Base-by-base conservation (phyloP, 176 grass and related monocot genomes). In the Rhynchospora pubera region DNA sequence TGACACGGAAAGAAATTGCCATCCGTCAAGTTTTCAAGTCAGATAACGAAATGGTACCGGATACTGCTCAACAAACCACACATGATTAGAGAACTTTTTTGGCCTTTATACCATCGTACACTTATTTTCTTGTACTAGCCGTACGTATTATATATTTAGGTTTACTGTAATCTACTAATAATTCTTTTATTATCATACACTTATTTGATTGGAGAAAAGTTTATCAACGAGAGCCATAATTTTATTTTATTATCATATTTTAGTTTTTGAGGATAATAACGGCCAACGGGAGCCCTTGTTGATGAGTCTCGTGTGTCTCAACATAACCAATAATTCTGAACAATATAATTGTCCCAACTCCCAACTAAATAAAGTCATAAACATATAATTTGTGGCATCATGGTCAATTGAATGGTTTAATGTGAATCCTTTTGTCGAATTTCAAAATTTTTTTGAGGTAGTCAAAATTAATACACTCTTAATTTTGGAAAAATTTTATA, bases 11-110 rank as follows among this genome's bases (percentile, higher is more conserved):
- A 18, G 48, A 50, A 9, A 23, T 47, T 57, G 48, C 2, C 74
- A 78, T 53, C 6, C 21, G 24, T 73, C 19, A 58, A 79, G 76
- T 6, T 39, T 56, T 79, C 13, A 57, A 60, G 16, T 79, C 5
- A n/a, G 76, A 79, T 79, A 79, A 79, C 76, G 76, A 79, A 57
- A 79, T 79, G 53, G 56, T 59, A 79, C 76, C 76, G 14, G 76
- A 60, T 79, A 60, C 53, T 12, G 24, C 56, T 57, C 56, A 57
- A 79, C 32, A 53, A 59, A 79, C 14, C 56, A 58, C 56, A 79
- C 55, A 79, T 48, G 4, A 78, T 39, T 15, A 57, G 30, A 24
- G 0, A 58, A 12, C 16, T 56, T 58, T 57, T 53, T 77, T 56
- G 45, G 26, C 2, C 14, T 56, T 2, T 39, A 39, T 39, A 39